A percentile compares a stretch with the other conserved stretches of the same genome.
phyloP scores from a whole-genome alignment of 179 eudicot genomes.

The Gypsophila paniculata region DNA sequence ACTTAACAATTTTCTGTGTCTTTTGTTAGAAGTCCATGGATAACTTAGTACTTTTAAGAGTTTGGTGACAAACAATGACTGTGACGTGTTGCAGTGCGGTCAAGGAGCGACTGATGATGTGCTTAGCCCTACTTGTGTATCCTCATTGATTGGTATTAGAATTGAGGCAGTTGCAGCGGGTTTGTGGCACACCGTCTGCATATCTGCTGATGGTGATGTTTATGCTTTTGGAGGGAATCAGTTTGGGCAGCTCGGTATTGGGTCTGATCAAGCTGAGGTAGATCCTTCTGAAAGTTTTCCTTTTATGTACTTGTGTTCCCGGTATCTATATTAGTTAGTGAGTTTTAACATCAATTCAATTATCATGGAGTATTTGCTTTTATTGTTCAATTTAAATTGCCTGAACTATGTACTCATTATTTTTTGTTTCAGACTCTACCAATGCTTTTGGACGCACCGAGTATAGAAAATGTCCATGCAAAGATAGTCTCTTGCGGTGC shows the following conservation, averaged over 20 bases:
- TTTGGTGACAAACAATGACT: conserved; percentile 16
- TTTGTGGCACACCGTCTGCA: conserved; percentile 87
- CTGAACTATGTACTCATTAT: background rate
- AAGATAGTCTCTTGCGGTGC: conserved; percentile 85
- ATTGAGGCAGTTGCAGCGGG: conserved; percentile 82
- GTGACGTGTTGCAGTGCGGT: conserved; percentile 65
- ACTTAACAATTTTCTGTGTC: background rate
- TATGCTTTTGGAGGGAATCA: conserved; percentile 97
- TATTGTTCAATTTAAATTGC: too few species aligned
- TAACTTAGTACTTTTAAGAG: conserved; percentile 6
- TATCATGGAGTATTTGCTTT: too few species aligned
- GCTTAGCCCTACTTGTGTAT: conserved; percentile 84
- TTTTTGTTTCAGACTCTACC: conserved; percentile 60
- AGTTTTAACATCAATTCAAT: background rate
- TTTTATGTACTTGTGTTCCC: background rate
- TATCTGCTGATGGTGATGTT: conserved; percentile 83
- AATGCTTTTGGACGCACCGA: conserved; percentile 78
- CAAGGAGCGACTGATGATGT: conserved; percentile 96
- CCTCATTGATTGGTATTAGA: conserved; percentile 71
- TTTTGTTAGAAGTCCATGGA: conserved; percentile 3
- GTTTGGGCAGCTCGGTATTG: conserved; percentile 97
- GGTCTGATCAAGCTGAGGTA: conserved; percentile 97
- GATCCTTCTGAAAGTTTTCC: background rate
- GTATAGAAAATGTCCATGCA: conserved; percentile 60
- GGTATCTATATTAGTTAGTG: background rate